These are phyloP conservation scores for Plectranthus barbatus DNA, from an alignment of 257 asterid species.

Conservation along the genomic window DNA sequence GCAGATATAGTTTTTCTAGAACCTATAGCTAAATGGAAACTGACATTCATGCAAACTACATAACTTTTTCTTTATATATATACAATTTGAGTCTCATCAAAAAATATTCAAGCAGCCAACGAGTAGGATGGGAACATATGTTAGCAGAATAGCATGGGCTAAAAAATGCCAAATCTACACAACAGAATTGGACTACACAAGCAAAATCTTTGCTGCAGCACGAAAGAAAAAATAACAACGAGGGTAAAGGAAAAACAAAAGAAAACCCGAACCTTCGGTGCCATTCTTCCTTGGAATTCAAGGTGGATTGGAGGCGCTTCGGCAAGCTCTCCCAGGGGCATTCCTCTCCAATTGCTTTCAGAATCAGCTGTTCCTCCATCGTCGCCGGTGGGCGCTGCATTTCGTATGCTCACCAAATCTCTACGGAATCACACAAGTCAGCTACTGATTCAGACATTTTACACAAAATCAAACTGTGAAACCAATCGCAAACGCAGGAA, in stretches of 20 bases:
- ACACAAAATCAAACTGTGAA: not conserved
- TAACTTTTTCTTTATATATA: not conserved
- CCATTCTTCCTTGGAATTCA: constrained; percentile 93
- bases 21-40: not conserved
- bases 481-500: not conserved
- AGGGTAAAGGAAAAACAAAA: not conserved
- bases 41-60: not conserved
- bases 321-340: constrained; percentile 84
- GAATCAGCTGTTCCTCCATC: constrained; percentile 79
- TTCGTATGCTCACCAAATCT: constrained; percentile 17
- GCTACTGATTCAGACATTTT: constrained; percentile 4
- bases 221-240: not conserved
- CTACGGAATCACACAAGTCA: constrained; percentile 14
- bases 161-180: not conserved
- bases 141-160: not conserved
- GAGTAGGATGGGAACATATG: not conserved
- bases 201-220: not conserved
- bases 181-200: not conserved
- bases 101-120: not conserved
- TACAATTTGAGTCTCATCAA: not conserved
- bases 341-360: constrained; percentile 77
- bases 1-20: not conserved
- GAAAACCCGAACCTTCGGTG: constrained; percentile 52
- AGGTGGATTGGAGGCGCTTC: constrained; percentile 83
- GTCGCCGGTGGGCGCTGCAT: constrained; percentile 79